phyloP scores from a whole-genome alignment of 805 yeast species.

The Starmerella scarabaei region DNA sequence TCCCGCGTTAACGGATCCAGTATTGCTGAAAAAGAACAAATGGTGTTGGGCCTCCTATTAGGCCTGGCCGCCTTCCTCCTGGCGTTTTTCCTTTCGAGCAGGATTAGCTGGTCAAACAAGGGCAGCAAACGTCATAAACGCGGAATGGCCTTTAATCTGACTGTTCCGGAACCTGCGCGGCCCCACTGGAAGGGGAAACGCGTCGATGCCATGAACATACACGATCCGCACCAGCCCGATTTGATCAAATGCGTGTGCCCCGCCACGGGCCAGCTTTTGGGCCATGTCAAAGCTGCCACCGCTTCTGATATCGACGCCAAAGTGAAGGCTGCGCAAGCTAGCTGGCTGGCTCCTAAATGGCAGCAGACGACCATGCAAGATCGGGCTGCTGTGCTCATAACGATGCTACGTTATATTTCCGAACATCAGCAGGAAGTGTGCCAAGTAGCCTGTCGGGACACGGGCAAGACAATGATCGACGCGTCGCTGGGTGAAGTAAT shows the following conservation, averaged over 20 bases:
- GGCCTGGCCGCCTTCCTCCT: neutral
- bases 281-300: conserved; percentile 52
- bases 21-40: too few relatives aligned
- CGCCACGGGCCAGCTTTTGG: conserved; percentile 85
- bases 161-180: conserved; percentile 62
- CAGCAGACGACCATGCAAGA: conserved; percentile 43
- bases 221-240: conserved; percentile 48
- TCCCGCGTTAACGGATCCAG: too few relatives aligned
- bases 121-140: neutral
- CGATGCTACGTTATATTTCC: conserved; percentile 58
- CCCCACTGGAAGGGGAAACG: conserved; percentile 90
- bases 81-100: neutral
- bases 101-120: too few relatives aligned
- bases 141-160: conserved; percentile 27
- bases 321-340: conserved; percentile 36
- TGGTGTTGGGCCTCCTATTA: neutral
- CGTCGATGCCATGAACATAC: conserved; percentile 47
- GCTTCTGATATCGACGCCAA: conserved; percentile 56
- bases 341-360: conserved; percentile 36
- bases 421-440: conserved; percentile 80
- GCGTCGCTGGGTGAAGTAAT: conserved; percentile 84
- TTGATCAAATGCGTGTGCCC: conserved; percentile 83
- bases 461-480: conserved; percentile 91
- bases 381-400: conserved; percentile 56
- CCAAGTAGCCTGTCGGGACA: conserved; percentile 86